Percentiles rank a stretch among this genome's conserved stretches.
These are phyloP conservation scores for Berberis thunbergii DNA, from an alignment of 164 flowering plant species.

Conservation along the genomic window DNA sequence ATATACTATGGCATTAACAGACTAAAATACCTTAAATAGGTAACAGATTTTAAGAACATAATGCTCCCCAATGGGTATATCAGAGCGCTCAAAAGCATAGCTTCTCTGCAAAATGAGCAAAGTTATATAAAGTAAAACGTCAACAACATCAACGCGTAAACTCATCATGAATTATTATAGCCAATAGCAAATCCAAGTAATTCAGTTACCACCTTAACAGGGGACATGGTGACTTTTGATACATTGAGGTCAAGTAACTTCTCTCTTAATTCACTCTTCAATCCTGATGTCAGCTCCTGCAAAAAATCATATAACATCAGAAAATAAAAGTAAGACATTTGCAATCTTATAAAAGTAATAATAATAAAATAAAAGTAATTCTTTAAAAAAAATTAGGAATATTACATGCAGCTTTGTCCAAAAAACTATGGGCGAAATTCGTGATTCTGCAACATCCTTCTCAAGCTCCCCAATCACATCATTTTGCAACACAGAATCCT, in stretches of 20 bases:
- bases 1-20: not conserved
- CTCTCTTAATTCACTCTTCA: constrained; percentile 62
- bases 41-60: constrained; percentile 85
- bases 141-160: no score
- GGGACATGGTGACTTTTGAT: constrained; percentile 74
- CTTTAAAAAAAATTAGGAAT: not conserved
- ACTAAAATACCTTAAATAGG: constrained; percentile 74
- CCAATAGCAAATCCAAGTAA: no score
- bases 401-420: constrained; percentile 62
- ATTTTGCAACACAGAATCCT: constrained; percentile 36
- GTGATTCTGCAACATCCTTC: constrained; percentile 44
- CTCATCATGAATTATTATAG: no score
- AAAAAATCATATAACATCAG: constrained; percentile 1
- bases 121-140: not conserved
- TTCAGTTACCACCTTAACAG: constrained; percentile 57
- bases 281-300: constrained; percentile 68
- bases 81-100: constrained; percentile 84
- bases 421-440: constrained; percentile 33
- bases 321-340: not conserved
- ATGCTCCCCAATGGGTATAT: constrained; percentile 71
- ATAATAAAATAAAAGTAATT: not conserved
- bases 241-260: constrained; percentile 61
- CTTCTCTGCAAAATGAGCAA: constrained; percentile 45
- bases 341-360: not conserved
- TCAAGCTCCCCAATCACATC: constrained; percentile 52